phyloP scores from a whole-genome alignment of 306 rosid genomes.

The Fagus crenata region DNA sequence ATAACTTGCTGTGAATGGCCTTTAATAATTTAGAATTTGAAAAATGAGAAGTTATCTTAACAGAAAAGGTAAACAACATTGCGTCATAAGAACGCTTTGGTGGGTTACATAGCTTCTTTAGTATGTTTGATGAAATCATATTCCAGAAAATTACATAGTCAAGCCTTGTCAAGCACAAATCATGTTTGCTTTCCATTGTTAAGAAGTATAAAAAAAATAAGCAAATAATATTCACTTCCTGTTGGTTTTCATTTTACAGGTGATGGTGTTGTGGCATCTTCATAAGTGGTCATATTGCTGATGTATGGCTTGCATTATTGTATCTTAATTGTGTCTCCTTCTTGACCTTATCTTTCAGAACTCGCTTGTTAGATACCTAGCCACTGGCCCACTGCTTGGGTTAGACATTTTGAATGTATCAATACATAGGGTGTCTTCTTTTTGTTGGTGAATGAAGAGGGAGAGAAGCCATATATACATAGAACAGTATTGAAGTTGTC shows the following conservation, averaged over 20 bases:
- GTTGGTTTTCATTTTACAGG: slow-evolving; percentile 5
- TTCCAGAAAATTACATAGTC: not conserved
- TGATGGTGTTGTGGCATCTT: slow-evolving; percentile 11
- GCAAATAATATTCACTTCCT: not conserved
- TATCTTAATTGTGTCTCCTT: too few relatives aligned
- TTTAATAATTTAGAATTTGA: not conserved
- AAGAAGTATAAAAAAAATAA: not conserved
- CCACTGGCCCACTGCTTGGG: not conserved
- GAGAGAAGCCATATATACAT: not conserved
- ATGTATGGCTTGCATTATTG: too few relatives aligned
- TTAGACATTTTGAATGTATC: not conserved
- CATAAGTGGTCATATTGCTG: slow-evolving; percentile 11
- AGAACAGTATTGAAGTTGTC: too few relatives aligned
- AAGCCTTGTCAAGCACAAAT: not conserved
- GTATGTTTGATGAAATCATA: not conserved
- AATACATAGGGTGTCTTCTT: not conserved
- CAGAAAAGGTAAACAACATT: not conserved
- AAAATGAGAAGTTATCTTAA: not conserved
- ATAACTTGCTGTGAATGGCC: not conserved
- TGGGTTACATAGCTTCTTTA: not conserved
- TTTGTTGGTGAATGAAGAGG: too few relatives aligned
- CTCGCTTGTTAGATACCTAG: not conserved
- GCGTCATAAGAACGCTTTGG: too few relatives aligned
- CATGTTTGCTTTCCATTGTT: not conserved
- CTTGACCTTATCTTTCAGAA: not conserved